phyloP scores from a whole-genome alignment of 1,284 basidiomycete species.

The Cryptococcus sp. region DNA sequence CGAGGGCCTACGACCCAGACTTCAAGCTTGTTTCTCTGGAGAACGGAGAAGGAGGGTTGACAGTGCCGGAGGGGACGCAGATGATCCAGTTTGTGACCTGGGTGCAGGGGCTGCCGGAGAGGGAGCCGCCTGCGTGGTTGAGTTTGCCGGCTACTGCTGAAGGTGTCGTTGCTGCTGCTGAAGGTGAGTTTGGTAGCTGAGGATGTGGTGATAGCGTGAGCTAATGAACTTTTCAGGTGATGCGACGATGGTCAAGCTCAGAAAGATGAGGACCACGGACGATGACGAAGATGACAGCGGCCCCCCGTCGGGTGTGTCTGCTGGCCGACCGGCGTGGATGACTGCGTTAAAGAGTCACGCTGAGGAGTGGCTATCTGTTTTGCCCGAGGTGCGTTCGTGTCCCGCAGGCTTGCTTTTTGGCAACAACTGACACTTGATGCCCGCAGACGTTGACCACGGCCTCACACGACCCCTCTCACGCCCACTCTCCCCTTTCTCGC shows the following conservation, averaged over 20 bases:
- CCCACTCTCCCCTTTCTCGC: constrained; percentile 71
- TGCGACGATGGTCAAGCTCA: constrained; percentile 73
- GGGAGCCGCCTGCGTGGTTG: constrained; percentile 88
- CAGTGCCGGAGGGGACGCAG: constrained; percentile 83
- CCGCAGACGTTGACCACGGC: constrained; percentile 22
- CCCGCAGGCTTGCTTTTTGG: neutral
- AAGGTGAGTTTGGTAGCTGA: constrained; percentile 59
- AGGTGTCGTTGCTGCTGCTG: constrained; percentile 80
- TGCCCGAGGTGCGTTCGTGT: constrained; percentile 64
- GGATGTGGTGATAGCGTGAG: constrained; percentile 5
- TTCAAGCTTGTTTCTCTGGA: constrained; percentile 70
- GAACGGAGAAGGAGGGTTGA: constrained; percentile 58
- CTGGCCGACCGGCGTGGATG: constrained; percentile 90
- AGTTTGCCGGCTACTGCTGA: constrained; percentile 86
- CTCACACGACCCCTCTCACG: constrained; percentile 11
- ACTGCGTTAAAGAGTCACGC: constrained; percentile 71
- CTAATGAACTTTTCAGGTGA: constrained; percentile 58
- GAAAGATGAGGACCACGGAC: constrained; percentile 84
- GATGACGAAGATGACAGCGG: constrained; percentile 75
- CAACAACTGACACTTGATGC: neutral
- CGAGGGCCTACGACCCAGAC: constrained; percentile 82
- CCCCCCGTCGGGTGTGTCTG: constrained; percentile 56
- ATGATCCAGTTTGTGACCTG: constrained; percentile 83
- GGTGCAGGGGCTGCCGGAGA: constrained; percentile 80
- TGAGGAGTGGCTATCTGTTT: constrained; percentile 70